A percentile compares a stretch with the other conserved stretches of the same genome.
These are phyloP conservation scores for Lotus japonicus DNA, from an alignment of 306 rosid species.

Conservation along the genomic window DNA sequence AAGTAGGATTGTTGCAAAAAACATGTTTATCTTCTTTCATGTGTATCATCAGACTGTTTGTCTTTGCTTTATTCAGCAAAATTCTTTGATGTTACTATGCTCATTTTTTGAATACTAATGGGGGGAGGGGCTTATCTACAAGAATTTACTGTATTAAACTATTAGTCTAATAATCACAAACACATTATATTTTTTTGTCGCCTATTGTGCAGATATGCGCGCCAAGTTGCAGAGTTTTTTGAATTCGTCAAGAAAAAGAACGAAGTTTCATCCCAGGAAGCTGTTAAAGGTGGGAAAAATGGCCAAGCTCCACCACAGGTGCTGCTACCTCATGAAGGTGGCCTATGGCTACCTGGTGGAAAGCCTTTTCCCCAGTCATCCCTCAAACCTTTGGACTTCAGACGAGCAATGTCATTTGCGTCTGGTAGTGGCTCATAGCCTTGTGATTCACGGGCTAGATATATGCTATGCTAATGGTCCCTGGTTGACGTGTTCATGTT, in stretches of 20 bases:
- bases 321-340: slow-evolving; percentile 51
- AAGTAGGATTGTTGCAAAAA: too few relatives aligned
- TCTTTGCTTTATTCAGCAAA: too few relatives aligned
- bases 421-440: slow-evolving; percentile 34
- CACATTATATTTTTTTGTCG: neutral
- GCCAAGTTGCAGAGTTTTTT: slow-evolving; percentile 89
- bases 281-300: slow-evolving; percentile 31
- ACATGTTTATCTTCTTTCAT: too few relatives aligned
- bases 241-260: slow-evolving; percentile 86
- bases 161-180: neutral
- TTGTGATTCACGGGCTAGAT: neutral
- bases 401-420: slow-evolving; percentile 61
- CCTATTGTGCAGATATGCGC: slow-evolving; percentile 72
- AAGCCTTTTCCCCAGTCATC: slow-evolving; percentile 57
- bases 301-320: slow-evolving; percentile 50
- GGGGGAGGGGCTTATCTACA: too few relatives aligned
- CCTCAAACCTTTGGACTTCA: slow-evolving; percentile 57
- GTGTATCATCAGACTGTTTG: too few relatives aligned
- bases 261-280: slow-evolving; percentile 39
- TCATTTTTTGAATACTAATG: too few relatives aligned
- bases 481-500: slow-evolving; percentile 22
- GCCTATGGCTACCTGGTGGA: slow-evolving; percentile 68
- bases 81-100: too few relatives aligned
- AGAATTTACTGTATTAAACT: neutral
- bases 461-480: slow-evolving; percentile 12